These are phyloP conservation scores for Petunia hybrid DNA, from an alignment of 305 asterid genomes.

Conservation along the genomic window DNA sequence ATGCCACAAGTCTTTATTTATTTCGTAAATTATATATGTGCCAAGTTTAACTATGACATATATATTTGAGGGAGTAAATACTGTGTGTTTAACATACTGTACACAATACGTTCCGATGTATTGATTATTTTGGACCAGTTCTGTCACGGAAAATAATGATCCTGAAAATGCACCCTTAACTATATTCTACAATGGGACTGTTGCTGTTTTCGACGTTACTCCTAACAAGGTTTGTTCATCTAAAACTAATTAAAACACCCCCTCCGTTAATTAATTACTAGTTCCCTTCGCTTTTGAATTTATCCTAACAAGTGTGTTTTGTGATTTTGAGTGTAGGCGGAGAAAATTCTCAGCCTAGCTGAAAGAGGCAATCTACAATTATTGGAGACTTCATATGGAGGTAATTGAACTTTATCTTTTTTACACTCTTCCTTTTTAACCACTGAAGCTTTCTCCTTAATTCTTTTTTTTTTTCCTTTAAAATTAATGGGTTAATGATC, in stretches of 20 bases:
- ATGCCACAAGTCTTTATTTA: too few relatives aligned
- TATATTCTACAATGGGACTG: conserved; percentile 61
- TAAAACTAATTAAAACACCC: not conserved
- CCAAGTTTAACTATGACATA: too few relatives aligned
- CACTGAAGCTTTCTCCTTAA: not conserved
- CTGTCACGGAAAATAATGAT: conserved; percentile 1
- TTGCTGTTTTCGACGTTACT: conserved; percentile 50
- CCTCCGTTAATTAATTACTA: not conserved
- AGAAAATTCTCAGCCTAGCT: conserved; percentile 46
- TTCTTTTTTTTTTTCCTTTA: too few relatives aligned
- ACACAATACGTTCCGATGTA: too few relatives aligned
- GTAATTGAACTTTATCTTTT: too few relatives aligned
- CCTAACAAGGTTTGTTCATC: conserved; percentile 46
- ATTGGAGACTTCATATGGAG: too few relatives aligned
- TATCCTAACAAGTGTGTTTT: not conserved
- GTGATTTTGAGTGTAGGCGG: conserved; percentile 43
- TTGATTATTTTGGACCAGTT: too few relatives aligned
- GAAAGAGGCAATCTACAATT: conserved; percentile 29
- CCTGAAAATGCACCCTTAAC: conserved; percentile 53
- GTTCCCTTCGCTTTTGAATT: not conserved
- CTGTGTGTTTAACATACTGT: too few relatives aligned
- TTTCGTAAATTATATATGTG: too few relatives aligned
- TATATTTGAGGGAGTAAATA: too few relatives aligned
- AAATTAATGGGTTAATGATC: too few relatives aligned
- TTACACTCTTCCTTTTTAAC: too few relatives aligned